Percentiles rank a stretch among this genome's conserved stretches.
Evolutionary conservation across 108 stramenopile genomes (phyloP).

Genomic region (Skeletonema menzelii): DNA sequence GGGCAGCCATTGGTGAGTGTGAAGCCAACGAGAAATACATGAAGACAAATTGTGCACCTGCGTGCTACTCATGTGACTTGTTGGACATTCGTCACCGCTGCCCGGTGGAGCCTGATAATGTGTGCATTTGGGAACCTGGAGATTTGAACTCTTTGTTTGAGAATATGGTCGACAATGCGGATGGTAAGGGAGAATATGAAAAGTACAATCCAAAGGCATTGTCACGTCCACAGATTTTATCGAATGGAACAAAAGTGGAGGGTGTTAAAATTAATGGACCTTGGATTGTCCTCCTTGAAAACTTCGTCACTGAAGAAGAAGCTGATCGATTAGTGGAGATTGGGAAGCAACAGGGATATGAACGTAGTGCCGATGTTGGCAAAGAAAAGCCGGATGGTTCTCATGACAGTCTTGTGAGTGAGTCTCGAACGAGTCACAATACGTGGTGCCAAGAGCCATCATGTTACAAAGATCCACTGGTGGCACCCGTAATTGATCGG

Average conservation of each 20-base stretch:
- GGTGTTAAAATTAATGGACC: constrained; percentile 55
- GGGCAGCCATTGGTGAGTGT: constrained; percentile 64
- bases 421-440: constrained; percentile 38
- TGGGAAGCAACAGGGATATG: constrained; percentile 61
- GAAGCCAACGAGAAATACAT: constrained; percentile 51
- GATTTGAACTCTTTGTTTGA: constrained; percentile 73
- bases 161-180: constrained; percentile 49
- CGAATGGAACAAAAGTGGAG: constrained; percentile 38
- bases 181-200: constrained; percentile 21
- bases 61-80: constrained; percentile 69
- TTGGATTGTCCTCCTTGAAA: constrained; percentile 87
- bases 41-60: constrained; percentile 65
- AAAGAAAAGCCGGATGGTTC: constrained; percentile 63
- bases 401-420: constrained; percentile 49
- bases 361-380: constrained; percentile 85
- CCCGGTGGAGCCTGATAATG: constrained; percentile 56
- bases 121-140: constrained; percentile 57
- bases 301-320: constrained; percentile 81
- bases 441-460: constrained; percentile 50
- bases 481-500: constrained; percentile 9
- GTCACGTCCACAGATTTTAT: constrained; percentile 50
- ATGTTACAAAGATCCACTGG: constrained; percentile 17
- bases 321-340: constrained; percentile 69
- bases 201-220: constrained; percentile 60
- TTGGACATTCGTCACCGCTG: constrained; percentile 56